Base-by-base conservation (phyloP, 805 yeast species). In the Sporopachydermia lactativora region DNA sequence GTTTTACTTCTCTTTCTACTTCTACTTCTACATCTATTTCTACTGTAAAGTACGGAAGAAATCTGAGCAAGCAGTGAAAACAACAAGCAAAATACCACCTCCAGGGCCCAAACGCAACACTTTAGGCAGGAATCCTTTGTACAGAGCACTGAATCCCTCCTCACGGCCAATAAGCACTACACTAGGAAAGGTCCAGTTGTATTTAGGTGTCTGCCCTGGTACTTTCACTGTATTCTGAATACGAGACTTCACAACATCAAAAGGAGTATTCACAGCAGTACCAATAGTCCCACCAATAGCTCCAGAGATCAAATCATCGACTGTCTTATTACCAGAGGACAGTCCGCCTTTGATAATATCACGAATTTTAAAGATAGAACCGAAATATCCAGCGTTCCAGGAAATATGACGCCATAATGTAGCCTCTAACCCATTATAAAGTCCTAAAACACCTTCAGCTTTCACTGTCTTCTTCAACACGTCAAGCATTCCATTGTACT, bases 361-460 rank as follows among this genome's bases (percentile, higher is more conserved):
- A 60, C 95, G 75, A 42, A 85, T 78, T 65, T 85, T 95, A 75
- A 77, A 82, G 52, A 92, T 92, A 51, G 81, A 74, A 48, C 98
- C 98, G 59, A 92, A 92, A 66, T 92, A 92, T 44, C 97, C 97
- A 37, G 96, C 95, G 64, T 92, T 92, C 99, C 99, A 92, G 45
- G 75, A 66, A 45, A 84, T 74, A 60, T 92, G 97, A 72, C 99
- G 82, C 95, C 96, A 92, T 56, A 92, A 62, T 5, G 98, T 92
- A 18, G 96, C 86, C 66, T 92, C 99, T 50, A 92, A 68, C 45
- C 99, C 99, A 58, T 84, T 85, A 63, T 89, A 92, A 55, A 92
- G 62, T 18, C 95, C 86, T 43, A 84, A 61, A 2, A 74, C 58
- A 54, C 98, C 98, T 57, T 89, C 84, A 39, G 68, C 62, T 51